These are phyloP conservation scores for Irineochytrium annulatum DNA, from an alignment of 192 early-diverging fungal species.

Conservation along the genomic window DNA sequence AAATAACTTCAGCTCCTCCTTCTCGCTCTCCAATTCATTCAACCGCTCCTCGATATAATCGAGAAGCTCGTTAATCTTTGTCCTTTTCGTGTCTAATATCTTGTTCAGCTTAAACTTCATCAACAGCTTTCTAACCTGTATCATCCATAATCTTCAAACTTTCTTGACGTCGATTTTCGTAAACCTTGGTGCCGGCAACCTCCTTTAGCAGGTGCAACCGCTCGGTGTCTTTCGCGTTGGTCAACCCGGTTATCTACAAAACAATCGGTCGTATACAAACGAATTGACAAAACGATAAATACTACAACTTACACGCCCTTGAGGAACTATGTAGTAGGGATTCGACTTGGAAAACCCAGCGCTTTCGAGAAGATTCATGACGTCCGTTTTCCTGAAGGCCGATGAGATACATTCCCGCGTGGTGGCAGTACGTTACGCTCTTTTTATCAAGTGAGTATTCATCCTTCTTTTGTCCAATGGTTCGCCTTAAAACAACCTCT, in stretches of 20 bases:
- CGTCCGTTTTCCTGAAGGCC: constrained; percentile 72
- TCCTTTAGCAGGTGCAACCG: constrained; percentile 89
- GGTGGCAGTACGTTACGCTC: constrained; percentile 67
- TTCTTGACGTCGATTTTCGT: constrained; percentile 85
- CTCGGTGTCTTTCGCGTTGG: constrained; percentile 90
- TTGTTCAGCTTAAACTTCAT: background rate
- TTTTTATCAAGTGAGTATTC: constrained; percentile 97
- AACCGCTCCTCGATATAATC: constrained; percentile 84
- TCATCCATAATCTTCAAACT: constrained; percentile 91
- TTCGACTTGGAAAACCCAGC: constrained; percentile 96
- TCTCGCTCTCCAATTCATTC: constrained; percentile 86
- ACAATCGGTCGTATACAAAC: background rate
- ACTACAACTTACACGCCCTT: constrained; percentile 70
- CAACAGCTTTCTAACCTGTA: constrained; percentile 54
- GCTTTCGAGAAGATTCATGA: constrained; percentile 89
- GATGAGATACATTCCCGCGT: background rate
- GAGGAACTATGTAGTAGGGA: constrained; percentile 98
- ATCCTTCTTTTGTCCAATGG: constrained; percentile 94
- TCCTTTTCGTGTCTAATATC: constrained; percentile 63
- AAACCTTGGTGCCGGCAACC: constrained; percentile 95
- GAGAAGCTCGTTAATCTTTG: constrained; percentile 86
- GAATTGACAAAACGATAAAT: background rate
- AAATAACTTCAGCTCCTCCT: constrained; percentile 86
- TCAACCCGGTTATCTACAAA: constrained; percentile 79
- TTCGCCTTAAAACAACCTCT: constrained; percentile 84